phyloP scores from a whole-genome alignment of 2,329 filamentous ascomycete genomes.

The Tolypocladium tropicale region DNA sequence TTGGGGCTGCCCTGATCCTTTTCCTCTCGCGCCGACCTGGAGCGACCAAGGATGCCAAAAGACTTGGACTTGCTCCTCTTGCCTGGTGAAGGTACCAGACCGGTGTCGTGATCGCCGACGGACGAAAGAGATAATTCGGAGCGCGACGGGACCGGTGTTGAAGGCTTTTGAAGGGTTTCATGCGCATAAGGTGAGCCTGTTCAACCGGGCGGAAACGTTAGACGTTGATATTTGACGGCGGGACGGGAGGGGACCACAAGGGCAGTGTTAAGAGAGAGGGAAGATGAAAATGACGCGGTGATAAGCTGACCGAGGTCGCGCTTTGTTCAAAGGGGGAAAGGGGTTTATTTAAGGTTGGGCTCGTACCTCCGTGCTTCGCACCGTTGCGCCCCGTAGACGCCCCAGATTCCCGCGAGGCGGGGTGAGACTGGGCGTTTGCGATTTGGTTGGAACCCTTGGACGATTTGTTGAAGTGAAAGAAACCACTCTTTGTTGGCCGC shows the following conservation, averaged over 20 bases:
- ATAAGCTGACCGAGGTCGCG: constrained; percentile 1
- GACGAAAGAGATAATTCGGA: constrained; percentile 44
- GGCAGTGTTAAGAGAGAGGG: background rate
- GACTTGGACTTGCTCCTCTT: constrained; percentile 45
- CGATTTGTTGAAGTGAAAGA: constrained; percentile 41
- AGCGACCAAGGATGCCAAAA: constrained; percentile 42
- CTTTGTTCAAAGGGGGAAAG: background rate
- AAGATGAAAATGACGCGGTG: background rate
- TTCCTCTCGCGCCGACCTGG: constrained; percentile 41
- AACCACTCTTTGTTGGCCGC: constrained; percentile 36
- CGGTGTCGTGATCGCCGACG: constrained; percentile 33
- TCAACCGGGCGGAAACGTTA: constrained; percentile 10
- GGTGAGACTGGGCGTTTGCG: constrained; percentile 18
- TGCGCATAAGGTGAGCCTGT: constrained; percentile 17
- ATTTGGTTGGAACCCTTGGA: constrained; percentile 28
- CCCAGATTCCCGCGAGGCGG: constrained; percentile 25
- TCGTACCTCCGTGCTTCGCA: constrained; percentile 23
- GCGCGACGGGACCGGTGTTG: constrained; percentile 31
- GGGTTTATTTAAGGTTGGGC: background rate
- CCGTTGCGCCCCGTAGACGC: constrained; percentile 27
- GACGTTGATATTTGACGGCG: background rate
- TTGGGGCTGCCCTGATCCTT: constrained; percentile 33
- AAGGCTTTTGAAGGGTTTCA: constrained; percentile 26
- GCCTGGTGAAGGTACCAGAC: constrained; percentile 19
- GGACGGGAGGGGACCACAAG: background rate